Percentiles rank a stretch among this genome's conserved stretches.
Conservation (phyloP, 495 filamentous ascomycete genomes). For the Bacidia gigantensis region DNA sequence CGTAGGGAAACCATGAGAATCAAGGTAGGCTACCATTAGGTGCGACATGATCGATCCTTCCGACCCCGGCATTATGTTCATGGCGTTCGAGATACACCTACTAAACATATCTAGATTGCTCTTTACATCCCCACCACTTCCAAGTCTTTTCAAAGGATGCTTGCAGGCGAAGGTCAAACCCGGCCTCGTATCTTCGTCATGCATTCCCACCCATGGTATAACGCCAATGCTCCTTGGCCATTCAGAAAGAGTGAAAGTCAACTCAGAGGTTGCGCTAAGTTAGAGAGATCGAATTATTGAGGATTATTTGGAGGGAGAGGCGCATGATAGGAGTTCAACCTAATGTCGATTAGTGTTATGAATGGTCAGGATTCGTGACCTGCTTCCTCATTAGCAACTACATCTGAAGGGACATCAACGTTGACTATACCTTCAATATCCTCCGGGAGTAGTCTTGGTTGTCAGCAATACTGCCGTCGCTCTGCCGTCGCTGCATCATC, state of each 20-base stretch:
- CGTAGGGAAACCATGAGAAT: no score
- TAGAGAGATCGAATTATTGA: background rate
- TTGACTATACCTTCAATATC: slow-evolving; percentile 67
- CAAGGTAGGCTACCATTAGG: no score
- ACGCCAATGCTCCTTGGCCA: background rate
- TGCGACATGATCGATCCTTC: background rate
- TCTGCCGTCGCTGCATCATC: slow-evolving; percentile 76
- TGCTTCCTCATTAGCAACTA: slow-evolving; percentile 12
- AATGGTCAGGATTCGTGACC: slow-evolving; percentile 37
- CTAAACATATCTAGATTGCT: background rate
- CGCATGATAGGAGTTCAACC: background rate
- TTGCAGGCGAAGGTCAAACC: slow-evolving; percentile 4
- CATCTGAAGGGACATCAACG: background rate
- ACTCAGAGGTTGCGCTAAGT: background rate
- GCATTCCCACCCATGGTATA: slow-evolving; percentile 1
- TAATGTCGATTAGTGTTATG: slow-evolving; percentile 2
- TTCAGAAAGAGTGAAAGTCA: background rate
- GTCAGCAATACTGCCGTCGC: slow-evolving; percentile 94
- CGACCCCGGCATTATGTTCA: background rate
- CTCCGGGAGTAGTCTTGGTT: slow-evolving; percentile 94
- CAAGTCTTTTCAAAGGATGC: background rate
- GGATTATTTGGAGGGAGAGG: background rate
- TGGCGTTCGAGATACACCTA: background rate
- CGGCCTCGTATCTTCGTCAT: slow-evolving; percentile 9
- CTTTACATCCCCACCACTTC: background rate